Conservation (phyloP, 805 yeast species). For the Soucietia sequanensis region DNA sequence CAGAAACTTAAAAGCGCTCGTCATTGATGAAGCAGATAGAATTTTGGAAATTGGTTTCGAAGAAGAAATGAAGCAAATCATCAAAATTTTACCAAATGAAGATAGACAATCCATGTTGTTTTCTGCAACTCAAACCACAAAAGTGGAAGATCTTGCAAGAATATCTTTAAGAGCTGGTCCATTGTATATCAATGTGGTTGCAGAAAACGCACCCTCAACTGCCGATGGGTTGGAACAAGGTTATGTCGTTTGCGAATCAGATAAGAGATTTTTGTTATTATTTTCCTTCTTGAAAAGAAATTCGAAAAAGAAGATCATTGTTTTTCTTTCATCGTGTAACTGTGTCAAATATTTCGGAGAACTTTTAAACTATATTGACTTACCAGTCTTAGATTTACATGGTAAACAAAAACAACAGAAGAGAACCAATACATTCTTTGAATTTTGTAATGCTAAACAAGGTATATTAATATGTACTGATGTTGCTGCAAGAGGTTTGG, state of each 20-base stretch:
- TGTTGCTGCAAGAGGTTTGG: conserved; percentile 99
- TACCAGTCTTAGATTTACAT: conserved; percentile 94
- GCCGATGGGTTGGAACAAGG: conserved; percentile 99
- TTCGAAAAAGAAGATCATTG: conserved; percentile 88
- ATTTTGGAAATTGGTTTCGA: conserved; percentile 97
- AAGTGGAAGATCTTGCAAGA: conserved; percentile 97
- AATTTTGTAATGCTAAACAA: conserved; percentile 94
- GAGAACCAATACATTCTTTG: conserved; percentile 96
- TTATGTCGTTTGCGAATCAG: conserved; percentile 95
- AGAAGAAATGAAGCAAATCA: conserved; percentile 97
- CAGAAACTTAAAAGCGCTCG: conserved; percentile 89
- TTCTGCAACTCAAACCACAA: conserved; percentile 99
- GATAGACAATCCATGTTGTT: conserved; percentile 95
- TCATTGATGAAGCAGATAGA: conserved; percentile 98
- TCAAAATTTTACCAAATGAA: conserved; percentile 86
- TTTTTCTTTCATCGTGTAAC: conserved; percentile 93
- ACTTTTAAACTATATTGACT: conserved; percentile 89
- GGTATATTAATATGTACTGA: conserved; percentile 95
- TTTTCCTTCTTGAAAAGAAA: conserved; percentile 94
- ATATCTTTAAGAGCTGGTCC: conserved; percentile 95
- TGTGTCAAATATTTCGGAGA: conserved; percentile 96
- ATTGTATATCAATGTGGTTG: conserved; percentile 86
- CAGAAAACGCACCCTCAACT: conserved; percentile 79
- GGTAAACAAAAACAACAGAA: conserved; percentile 99
- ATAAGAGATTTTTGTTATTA: conserved; percentile 83